Conservation (phyloP, 192 early-diverging fungal genomes). For the Paraglomus brasilianum region DNA sequence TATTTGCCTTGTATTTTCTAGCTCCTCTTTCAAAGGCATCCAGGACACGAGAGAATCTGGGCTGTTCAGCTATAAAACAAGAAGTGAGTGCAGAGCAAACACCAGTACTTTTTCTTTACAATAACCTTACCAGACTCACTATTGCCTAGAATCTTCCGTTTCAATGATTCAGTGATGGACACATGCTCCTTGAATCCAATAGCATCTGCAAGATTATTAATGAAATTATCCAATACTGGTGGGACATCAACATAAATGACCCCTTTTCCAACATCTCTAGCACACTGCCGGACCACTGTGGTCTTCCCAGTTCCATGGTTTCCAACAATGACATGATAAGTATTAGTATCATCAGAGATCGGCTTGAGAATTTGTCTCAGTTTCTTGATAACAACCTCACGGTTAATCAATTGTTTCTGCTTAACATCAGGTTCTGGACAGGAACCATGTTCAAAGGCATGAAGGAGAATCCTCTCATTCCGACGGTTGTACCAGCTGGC, state of each 20-base stretch:
- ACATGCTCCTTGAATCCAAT: conserved; percentile 19
- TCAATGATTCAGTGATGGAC: background rate
- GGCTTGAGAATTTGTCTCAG: conserved; percentile 13
- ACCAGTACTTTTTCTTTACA: conserved; percentile 18
- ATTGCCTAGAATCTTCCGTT: background rate
- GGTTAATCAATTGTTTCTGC: background rate
- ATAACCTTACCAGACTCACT: conserved; percentile 6
- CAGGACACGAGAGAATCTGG: conserved; percentile 10
- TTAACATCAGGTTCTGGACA: conserved; percentile 12
- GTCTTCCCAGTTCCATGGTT: conserved; percentile 27
- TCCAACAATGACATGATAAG: conserved; percentile 22
- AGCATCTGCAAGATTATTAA: conserved; percentile 25
- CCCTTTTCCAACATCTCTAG: conserved; percentile 25
- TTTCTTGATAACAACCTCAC: conserved; percentile 20
- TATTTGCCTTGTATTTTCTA: conserved; percentile 19
- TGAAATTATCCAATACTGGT: conserved; percentile 18
- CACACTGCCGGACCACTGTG: conserved; percentile 6
- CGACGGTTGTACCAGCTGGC: background rate
- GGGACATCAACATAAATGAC: conserved; percentile 30
- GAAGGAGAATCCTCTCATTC: conserved; percentile 15
- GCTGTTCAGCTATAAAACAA: conserved; percentile 13
- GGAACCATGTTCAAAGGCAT: conserved; percentile 19
- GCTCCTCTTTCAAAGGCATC: conserved; percentile 17
- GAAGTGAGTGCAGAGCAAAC: conserved; percentile 27
- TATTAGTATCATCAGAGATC: background rate